Percentiles rank a stretch among this genome's conserved stretches.
Conservation (phyloP, 352 stramenopile genomes). For the Phytopythium boreale region DNA sequence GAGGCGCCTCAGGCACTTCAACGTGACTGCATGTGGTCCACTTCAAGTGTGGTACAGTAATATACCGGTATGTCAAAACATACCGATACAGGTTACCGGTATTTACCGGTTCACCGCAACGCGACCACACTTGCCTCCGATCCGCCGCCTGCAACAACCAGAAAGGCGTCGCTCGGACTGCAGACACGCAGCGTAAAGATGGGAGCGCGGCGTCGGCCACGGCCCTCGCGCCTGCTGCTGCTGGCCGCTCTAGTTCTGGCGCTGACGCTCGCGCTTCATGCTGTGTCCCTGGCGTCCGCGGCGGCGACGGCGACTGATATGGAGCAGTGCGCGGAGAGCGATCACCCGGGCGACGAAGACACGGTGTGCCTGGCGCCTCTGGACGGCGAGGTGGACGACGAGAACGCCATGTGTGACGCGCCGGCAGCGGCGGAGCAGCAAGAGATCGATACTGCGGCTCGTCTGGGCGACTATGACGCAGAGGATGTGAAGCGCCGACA, state of each 20-base stretch:
- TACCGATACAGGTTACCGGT: not conserved
- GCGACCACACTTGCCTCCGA: not conserved
- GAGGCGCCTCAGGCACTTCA: not conserved
- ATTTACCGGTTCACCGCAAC: not conserved
- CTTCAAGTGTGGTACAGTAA: not conserved
- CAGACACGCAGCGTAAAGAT: not conserved
- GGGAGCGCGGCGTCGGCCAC: not conserved
- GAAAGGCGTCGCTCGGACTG: not conserved
- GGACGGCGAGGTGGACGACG: constrained; percentile 1
- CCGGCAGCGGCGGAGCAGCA: not conserved
- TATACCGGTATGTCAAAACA: not conserved
- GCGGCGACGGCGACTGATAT: not conserved
- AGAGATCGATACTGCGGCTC: not conserved
- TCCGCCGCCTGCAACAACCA: not conserved
- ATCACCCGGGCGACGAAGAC: not conserved
- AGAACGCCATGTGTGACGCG: constrained; percentile 4
- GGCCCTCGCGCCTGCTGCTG: not conserved
- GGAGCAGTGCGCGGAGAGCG: constrained; percentile 7
- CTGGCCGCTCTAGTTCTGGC: not conserved
- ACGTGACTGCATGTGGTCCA: not conserved
- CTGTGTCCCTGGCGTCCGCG: not conserved
- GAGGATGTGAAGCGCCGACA: constrained; percentile 29
- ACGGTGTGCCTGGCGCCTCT: constrained; percentile 3
- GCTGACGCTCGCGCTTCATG: not conserved
- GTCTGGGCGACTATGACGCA: not conserved